phyloP scores from a whole-genome alignment of 1,284 basidiomycete genomes.

The Ustilago tritici region DNA sequence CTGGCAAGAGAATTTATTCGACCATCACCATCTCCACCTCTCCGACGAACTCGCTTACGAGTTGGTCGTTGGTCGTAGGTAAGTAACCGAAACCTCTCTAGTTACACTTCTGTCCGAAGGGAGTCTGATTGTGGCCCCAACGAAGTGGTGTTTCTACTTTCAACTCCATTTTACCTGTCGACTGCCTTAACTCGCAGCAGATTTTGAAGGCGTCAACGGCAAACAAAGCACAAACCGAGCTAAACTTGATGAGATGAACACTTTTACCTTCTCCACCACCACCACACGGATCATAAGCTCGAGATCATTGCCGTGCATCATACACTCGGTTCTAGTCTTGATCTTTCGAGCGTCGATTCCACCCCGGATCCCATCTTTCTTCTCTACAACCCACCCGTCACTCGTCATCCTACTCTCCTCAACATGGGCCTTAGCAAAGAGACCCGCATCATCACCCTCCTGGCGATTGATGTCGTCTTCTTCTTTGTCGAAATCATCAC shows the following conservation, averaged over 20 bases:
- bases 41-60: too few relatives aligned
- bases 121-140: too few relatives aligned
- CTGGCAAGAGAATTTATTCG: too few relatives aligned
- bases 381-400: background rate
- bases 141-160: too few relatives aligned
- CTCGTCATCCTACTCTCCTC: background rate
- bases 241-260: background rate
- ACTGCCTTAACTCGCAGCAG: background rate
- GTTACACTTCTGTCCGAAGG: too few relatives aligned
- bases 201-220: background rate
- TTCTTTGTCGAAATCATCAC: conserved; percentile 89
- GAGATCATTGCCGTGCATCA: background rate
- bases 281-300: conserved; percentile 1
- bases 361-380: background rate
- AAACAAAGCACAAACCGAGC: conserved; percentile 6
- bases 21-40: too few relatives aligned
- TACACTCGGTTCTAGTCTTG: background rate
- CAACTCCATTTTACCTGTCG: background rate
- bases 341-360: conserved; percentile 1
- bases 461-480: conserved; percentile 87
- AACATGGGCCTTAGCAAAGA: conserved; percentile 57
- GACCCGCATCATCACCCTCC: conserved; percentile 75
- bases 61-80: too few relatives aligned
- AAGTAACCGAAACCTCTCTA: too few relatives aligned
- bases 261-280: background rate